Conservation (phyloP, 345 rosid genomes). For the Salix viminalis region DNA sequence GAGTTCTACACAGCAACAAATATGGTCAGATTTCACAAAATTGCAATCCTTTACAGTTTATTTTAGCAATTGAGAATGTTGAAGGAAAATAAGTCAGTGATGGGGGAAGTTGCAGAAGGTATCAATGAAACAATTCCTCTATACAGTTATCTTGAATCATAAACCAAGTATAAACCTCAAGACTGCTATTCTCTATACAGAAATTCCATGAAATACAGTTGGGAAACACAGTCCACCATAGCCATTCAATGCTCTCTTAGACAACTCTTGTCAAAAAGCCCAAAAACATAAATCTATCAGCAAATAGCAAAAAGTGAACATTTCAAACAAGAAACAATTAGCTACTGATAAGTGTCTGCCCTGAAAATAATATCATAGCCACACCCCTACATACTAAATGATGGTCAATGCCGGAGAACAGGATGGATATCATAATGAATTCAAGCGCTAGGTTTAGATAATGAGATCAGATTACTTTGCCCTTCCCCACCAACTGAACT, state of each 20-base stretch:
- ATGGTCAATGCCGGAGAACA: not conserved
- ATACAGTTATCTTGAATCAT: not conserved
- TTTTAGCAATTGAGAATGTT: no score
- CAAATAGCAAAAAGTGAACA: not conserved
- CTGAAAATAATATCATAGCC: not conserved
- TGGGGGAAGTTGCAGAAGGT: not conserved
- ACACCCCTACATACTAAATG: not conserved
- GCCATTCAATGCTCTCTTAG: no score
- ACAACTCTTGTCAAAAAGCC: no score
- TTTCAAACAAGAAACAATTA: no score
- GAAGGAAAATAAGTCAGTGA: not conserved
- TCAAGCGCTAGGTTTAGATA: not conserved
- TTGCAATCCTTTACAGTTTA: not conserved
- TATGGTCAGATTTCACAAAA: not conserved
- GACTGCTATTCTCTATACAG: not conserved
- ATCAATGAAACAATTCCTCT: not conserved
- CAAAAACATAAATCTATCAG: no score
- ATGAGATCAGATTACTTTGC: not conserved
- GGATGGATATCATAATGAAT: not conserved
- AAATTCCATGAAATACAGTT: not conserved
- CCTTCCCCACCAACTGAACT: not conserved
- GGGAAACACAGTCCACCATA: not conserved
- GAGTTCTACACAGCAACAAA: not conserved
- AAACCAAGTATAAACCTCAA: not conserved
- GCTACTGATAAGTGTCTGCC: not conserved